A percentile compares a stretch with the other conserved stretches of the same genome.
Conservation (phyloP, 1,284 basidiomycete species). For the Retiboletus flavoniger region DNA sequence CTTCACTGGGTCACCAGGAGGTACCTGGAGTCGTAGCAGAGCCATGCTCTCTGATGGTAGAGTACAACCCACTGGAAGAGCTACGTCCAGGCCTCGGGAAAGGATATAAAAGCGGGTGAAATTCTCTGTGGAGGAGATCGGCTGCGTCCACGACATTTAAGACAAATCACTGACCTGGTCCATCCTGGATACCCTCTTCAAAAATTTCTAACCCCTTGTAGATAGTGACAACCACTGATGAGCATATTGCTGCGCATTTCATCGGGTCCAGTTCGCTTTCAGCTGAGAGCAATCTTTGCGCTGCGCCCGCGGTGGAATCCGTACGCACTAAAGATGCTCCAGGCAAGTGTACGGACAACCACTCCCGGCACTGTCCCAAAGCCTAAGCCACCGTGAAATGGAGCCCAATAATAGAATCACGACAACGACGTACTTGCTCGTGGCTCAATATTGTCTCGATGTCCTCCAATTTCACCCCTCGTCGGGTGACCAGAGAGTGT, state of each 20-base stretch:
- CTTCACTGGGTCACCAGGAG: not conserved
- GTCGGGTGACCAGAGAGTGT: conserved; percentile 63
- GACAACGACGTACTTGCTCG: conserved; percentile 56
- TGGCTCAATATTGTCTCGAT: conserved; percentile 65
- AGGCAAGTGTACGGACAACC: conserved; percentile 54
- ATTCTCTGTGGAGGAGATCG: conserved; percentile 45
- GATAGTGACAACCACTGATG: conserved; percentile 55
- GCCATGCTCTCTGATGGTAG: conserved; percentile 32
- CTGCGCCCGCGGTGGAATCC: conserved; percentile 69
- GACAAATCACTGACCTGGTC: conserved; percentile 40
- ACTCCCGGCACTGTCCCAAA: conserved; percentile 70
- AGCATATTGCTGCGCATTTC: conserved; percentile 70
- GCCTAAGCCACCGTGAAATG: conserved; percentile 46
- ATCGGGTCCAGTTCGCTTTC: conserved; percentile 35
- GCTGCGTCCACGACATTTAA: not conserved
- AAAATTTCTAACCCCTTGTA: conserved; percentile 60
- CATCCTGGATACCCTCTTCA: conserved; percentile 61
- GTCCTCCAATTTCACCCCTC: conserved; percentile 51
- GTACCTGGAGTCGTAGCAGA: conserved; percentile 38
- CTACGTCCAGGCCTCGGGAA: conserved; percentile 35
- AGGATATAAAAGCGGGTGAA: conserved; percentile 64
- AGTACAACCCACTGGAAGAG: conserved; percentile 23
- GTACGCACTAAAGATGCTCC: conserved; percentile 50
- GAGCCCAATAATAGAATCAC: not conserved
- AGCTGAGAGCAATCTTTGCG: conserved; percentile 44